Base-by-base conservation (phyloP, 768 basidiomycete genomes). In the Thelephora ganbajun region DNA sequence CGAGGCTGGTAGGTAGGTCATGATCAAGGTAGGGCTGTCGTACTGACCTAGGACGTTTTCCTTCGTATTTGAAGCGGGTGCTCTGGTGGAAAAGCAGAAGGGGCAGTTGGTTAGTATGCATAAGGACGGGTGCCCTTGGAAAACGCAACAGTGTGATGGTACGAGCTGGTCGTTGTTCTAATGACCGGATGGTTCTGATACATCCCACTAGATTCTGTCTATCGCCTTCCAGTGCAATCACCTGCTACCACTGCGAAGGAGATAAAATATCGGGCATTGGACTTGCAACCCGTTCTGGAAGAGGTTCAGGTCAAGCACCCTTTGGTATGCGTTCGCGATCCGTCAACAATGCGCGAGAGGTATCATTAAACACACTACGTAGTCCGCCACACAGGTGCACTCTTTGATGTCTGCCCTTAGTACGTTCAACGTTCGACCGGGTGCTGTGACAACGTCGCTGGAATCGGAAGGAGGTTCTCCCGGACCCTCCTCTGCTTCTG, bases 81-180 rank as follows among this genome's bases (percentile, higher is more conserved):
- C 76, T 12, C 66, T 90, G 51, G 65, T 87, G 34, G 84, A 86
- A 59, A 88, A 81, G 54, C 88, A 90, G 59, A 73, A 73, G 12
- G 51, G 56, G 3, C 74, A 75, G 37, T 64, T 91, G 4, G 74
- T 88, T 1, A 73, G 75, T 3, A 71, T 72, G 57, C 88, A 91
- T 59, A 88, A 88, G 60, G 70, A 77, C 41, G 83, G 83, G 0
- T 91, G 88, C 57, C 87, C 88, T 2, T 91, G 88, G 88, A 84
- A 76, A 60, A 67, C 71, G 44, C 73, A 76, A 48, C 88, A 90
- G 59, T 89, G 87, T 54, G 83, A 88, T 60, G 65, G 87, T 90
- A 56, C 51, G 77, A 61, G 20, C 43, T 11, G 12, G 11, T 13
- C n/a, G n/a, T 3, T 9, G n/a, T 23, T 14, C 36, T 11, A 35